Evolutionary conservation across 768 basidiomycete genomes (phyloP).

Genomic region (Tylopilus sp.): DNA sequence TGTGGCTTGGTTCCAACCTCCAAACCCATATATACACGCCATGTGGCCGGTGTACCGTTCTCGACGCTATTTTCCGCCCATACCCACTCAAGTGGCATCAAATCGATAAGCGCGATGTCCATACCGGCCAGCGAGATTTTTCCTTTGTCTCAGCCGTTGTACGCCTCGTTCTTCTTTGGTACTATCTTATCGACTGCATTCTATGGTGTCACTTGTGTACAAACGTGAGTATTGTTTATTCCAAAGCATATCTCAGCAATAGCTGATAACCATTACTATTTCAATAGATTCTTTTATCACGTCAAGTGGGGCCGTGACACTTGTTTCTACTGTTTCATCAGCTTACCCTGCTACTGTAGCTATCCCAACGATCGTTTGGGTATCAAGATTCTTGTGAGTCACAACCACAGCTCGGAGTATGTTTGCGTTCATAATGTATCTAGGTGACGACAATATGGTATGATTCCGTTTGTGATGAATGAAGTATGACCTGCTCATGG

Average conservation of each 20-base stretch:
- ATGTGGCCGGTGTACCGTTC: background rate
- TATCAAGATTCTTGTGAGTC: conserved; percentile 1
- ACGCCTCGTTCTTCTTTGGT: background rate
- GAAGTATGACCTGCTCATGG: background rate
- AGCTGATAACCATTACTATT: too few relatives aligned
- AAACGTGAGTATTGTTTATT: conserved; percentile 4
- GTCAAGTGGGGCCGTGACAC: background rate
- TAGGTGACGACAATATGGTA: background rate
- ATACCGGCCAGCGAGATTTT: background rate
- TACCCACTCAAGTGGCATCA: background rate
- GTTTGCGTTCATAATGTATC: background rate
- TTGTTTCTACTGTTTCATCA: background rate
- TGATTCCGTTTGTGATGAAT: background rate
- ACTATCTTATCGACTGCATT: background rate
- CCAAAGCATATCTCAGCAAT: background rate
- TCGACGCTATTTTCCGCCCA: background rate
- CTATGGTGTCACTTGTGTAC: conserved; percentile 7
- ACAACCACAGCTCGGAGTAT: background rate
- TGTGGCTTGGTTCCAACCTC: background rate
- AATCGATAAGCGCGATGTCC: background rate
- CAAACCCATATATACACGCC: background rate
- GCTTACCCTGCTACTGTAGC: background rate
- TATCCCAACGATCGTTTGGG: conserved; percentile 3
- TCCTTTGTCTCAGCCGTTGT: background rate
- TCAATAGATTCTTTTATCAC: conserved; percentile 7